These are phyloP conservation scores for Candida patagonica DNA, from an alignment of 805 yeast genomes.

Conservation along the genomic window DNA sequence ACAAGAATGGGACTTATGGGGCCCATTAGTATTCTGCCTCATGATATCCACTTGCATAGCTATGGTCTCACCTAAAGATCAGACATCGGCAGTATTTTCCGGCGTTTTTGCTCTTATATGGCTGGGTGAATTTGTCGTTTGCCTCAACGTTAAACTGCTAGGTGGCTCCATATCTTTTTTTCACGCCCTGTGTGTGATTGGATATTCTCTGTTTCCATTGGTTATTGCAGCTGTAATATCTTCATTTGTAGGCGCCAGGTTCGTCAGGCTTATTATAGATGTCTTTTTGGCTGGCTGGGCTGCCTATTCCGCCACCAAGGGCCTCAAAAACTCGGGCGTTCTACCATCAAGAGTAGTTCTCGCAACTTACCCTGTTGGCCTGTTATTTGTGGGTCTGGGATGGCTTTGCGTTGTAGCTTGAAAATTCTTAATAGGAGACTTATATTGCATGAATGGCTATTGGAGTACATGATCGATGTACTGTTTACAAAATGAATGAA, in stretches of 20 bases:
- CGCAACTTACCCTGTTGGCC: conserved; percentile 58
- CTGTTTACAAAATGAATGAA: no score
- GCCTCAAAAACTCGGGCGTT: conserved; percentile 55
- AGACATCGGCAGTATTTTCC: conserved; percentile 49
- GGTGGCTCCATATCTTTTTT: conserved; percentile 55
- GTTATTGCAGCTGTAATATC: conserved; percentile 44
- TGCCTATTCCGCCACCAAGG: conserved; percentile 50
- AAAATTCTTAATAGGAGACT: no score
- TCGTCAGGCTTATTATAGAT: conserved; percentile 42
- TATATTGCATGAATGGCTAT: no score
- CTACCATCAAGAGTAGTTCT: conserved; percentile 49
- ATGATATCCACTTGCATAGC: conserved; percentile 44
- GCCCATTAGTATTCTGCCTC: conserved; percentile 57
- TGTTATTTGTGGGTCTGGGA: conserved; percentile 52
- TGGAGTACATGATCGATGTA: no score
- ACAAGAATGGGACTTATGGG: conserved; percentile 41
- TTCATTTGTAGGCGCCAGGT: conserved; percentile 38
- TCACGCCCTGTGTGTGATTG: conserved; percentile 61
- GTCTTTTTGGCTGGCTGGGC: conserved; percentile 49
- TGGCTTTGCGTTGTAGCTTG: conserved; percentile 63
- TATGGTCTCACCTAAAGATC: conserved; percentile 31
- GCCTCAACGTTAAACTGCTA: conserved; percentile 55
- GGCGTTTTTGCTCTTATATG: conserved; percentile 56
- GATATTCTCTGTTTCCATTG: conserved; percentile 62
- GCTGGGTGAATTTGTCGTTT: conserved; percentile 51